Percentiles rank a stretch among this genome's conserved stretches.
Conservation (phyloP, 2,329 filamentous ascomycete genomes). For the Fusarium xylarioides region DNA sequence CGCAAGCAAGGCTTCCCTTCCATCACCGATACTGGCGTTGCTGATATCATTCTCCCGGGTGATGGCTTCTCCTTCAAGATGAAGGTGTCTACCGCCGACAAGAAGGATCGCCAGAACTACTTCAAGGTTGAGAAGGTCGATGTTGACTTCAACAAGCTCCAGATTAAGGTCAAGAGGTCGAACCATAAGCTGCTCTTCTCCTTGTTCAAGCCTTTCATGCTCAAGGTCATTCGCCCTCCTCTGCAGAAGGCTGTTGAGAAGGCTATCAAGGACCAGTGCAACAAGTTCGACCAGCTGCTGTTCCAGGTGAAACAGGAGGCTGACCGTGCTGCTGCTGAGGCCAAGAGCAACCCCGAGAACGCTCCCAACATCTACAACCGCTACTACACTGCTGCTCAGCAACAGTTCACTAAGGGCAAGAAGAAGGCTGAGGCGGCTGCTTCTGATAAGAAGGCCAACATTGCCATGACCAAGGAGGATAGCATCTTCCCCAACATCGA, state of each 20-base stretch:
- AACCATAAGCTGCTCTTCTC: constrained; percentile 92
- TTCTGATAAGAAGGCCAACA: constrained; percentile 73
- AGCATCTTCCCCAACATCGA: constrained; percentile 88
- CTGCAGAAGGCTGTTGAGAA: constrained; percentile 90
- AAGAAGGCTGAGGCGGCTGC: constrained; percentile 72
- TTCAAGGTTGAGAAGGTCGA: constrained; percentile 94
- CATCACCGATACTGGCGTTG: constrained; percentile 86
- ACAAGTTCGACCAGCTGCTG: constrained; percentile 75
- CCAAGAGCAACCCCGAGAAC: constrained; percentile 69
- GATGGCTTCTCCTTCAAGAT: constrained; percentile 92
- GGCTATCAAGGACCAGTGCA: constrained; percentile 84
- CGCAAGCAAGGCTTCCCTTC: constrained; percentile 93
- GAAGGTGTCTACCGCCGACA: constrained; percentile 82
- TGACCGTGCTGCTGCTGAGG: constrained; percentile 72
- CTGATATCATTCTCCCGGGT: constrained; percentile 88
- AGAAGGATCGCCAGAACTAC: constrained; percentile 80
- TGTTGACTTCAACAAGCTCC: constrained; percentile 81
- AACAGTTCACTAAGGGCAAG: constrained; percentile 78
- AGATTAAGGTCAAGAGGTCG: constrained; percentile 92
- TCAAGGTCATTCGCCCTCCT: constrained; percentile 84
- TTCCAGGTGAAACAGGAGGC: constrained; percentile 86
- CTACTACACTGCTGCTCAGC: constrained; percentile 80
- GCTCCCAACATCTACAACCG: constrained; percentile 86
- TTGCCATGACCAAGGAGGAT: constrained; percentile 74
- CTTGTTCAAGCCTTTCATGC: constrained; percentile 85